These are phyloP conservation scores for Suhomyces sp. DNA, from an alignment of 805 yeast species.

Conservation along the genomic window DNA sequence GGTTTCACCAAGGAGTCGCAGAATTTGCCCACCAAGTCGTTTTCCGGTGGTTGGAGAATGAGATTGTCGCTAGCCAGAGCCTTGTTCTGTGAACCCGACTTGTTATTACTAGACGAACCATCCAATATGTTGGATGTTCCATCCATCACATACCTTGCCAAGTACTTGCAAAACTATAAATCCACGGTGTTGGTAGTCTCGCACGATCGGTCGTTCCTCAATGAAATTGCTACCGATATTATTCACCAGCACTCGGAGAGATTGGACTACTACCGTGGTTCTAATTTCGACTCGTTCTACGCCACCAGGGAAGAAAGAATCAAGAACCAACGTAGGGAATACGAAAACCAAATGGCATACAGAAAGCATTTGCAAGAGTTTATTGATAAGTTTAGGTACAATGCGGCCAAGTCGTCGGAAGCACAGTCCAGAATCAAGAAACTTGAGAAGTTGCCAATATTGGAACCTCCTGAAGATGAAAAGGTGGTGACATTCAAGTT, in stretches of 20 bases:
- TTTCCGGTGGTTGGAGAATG: constrained; percentile 99
- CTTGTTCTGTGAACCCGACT: constrained; percentile 93
- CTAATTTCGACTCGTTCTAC: constrained; percentile 90
- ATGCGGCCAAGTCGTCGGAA: constrained; percentile 96
- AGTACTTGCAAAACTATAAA: constrained; percentile 85
- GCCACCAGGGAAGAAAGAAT: constrained; percentile 92
- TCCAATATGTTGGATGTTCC: constrained; percentile 99
- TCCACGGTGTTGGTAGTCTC: constrained; percentile 94
- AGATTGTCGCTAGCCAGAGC: constrained; percentile 98
- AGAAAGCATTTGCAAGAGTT: constrained; percentile 91
- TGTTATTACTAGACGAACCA: constrained; percentile 93
- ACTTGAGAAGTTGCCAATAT: constrained; percentile 86
- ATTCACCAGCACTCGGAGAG: constrained; percentile 97
- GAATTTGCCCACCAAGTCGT: constrained; percentile 75
- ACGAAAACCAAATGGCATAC: constrained; percentile 95
- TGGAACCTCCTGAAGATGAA: constrained; percentile 95
- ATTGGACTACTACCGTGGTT: constrained; percentile 90
- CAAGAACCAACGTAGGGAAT: constrained; percentile 89
- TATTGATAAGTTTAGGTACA: constrained; percentile 94
- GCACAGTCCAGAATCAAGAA: constrained; percentile 98
- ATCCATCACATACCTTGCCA: constrained; percentile 88
- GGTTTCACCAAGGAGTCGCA: constrained; percentile 93
- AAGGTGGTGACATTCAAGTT: constrained; percentile 79
- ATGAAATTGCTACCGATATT: constrained; percentile 97
- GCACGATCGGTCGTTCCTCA: constrained; percentile 94